Conservation (phyloP, 148 eudicot species). For the Silene conica region DNA sequence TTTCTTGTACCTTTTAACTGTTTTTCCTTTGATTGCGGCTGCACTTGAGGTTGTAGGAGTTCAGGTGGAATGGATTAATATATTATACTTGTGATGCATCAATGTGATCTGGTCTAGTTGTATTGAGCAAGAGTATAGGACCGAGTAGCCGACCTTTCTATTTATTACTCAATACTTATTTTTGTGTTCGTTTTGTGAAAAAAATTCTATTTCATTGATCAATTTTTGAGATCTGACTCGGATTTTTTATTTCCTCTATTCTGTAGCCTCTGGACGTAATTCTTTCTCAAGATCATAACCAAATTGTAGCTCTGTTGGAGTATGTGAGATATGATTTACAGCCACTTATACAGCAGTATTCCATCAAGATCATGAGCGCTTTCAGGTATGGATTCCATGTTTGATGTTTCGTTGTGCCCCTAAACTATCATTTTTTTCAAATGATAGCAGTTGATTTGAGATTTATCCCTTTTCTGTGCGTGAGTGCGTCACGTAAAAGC, state of each 20-base stretch:
- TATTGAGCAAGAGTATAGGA: not conserved
- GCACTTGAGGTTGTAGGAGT: not conserved
- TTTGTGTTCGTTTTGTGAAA: not conserved
- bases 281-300: constrained; percentile 93
- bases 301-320: constrained; percentile 78
- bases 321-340: constrained; percentile 92
- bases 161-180: not conserved
- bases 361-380: constrained; percentile 80
- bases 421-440: not conserved
- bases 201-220: constrained; percentile 8
- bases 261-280: constrained; percentile 83
- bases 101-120: not conserved
- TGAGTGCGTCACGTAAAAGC: not conserved
- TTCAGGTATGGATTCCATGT: constrained; percentile 50
- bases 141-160: not conserved
- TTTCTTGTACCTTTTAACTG: not conserved
- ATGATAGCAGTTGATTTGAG: not conserved
- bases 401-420: constrained; percentile 2
- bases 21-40: not conserved
- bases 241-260: constrained; percentile 8
- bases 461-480: not conserved
- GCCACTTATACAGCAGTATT: constrained; percentile 76
- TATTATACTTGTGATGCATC: constrained; percentile 2
- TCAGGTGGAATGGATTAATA: not conserved
- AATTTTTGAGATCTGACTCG: not conserved